Evolutionary conservation across 2,329 filamentous ascomycete genomes (phyloP).

Genomic region (Hypoxylon sp.): DNA sequence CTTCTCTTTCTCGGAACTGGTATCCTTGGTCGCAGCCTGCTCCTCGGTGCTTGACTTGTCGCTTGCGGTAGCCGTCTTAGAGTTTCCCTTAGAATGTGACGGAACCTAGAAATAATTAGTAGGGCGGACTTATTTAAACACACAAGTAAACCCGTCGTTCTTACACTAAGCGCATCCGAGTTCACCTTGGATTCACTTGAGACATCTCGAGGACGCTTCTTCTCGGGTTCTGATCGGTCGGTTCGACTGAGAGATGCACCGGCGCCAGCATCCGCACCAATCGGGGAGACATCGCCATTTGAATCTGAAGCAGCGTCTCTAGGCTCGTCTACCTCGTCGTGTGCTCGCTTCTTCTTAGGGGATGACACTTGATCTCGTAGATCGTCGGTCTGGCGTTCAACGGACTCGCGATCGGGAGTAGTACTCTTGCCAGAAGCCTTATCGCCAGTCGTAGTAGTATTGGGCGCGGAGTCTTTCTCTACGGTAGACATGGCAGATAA

Average conservation of each 20-base stretch:
- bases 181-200: slow-evolving; percentile 56
- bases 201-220: slow-evolving; percentile 73
- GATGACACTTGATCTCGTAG: slow-evolving; percentile 68
- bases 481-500: slow-evolving; percentile 50
- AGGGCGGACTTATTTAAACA: neutral
- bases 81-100: slow-evolving; percentile 27
- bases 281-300: slow-evolving; percentile 57
- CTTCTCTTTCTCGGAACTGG: slow-evolving; percentile 52
- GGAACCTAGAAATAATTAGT: slow-evolving; percentile 37
- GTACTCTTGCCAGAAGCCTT: slow-evolving; percentile 37
- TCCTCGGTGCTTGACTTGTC: slow-evolving; percentile 38
- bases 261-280: slow-evolving; percentile 62
- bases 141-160: slow-evolving; percentile 33
- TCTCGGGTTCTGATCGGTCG: slow-evolving; percentile 72
- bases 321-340: slow-evolving; percentile 70
- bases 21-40: slow-evolving; percentile 24
- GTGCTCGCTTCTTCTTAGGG: slow-evolving; percentile 76
- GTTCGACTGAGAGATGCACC: slow-evolving; percentile 61
- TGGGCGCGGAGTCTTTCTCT: slow-evolving; percentile 46
- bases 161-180: slow-evolving; percentile 55
- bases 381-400: slow-evolving; percentile 54
- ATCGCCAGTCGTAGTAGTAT: slow-evolving; percentile 34
- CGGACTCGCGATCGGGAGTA: slow-evolving; percentile 41
- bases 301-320: slow-evolving; percentile 57
- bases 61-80: slow-evolving; percentile 25